These are phyloP conservation scores for Rutstroemia sp. DNA, from an alignment of 2,329 filamentous ascomycete genomes.

Conservation along the genomic window DNA sequence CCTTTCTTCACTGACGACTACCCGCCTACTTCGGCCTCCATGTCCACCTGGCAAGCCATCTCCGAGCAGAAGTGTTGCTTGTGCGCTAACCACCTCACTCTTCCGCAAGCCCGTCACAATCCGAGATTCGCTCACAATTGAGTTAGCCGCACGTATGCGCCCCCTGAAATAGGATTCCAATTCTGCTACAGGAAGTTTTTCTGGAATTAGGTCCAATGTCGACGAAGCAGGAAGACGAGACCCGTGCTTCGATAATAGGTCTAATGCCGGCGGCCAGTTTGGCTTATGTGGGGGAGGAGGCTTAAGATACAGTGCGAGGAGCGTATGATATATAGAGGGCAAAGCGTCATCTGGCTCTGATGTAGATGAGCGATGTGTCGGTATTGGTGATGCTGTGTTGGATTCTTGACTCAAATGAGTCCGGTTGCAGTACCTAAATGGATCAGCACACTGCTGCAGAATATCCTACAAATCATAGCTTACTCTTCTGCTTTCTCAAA, in stretches of 20 bases:
- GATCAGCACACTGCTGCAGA: constrained; percentile 13
- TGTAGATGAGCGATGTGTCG: constrained; percentile 32
- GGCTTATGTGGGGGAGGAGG: constrained; percentile 67
- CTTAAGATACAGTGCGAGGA: constrained; percentile 82
- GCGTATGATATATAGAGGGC: constrained; percentile 83
- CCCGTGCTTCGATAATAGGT: constrained; percentile 85
- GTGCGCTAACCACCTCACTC: constrained; percentile 70
- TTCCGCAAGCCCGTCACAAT: constrained; percentile 71
- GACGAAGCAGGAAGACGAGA: constrained; percentile 82
- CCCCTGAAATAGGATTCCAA: constrained; percentile 89
- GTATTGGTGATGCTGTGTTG: constrained; percentile 28
- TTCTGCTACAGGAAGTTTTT: constrained; percentile 67
- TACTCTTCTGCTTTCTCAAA: constrained; percentile 90
- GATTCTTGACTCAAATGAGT: constrained; percentile 59
- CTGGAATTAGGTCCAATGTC: constrained; percentile 79
- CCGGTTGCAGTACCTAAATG: constrained; percentile 73
- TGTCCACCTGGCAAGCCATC: constrained; percentile 49
- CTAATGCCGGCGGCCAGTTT: constrained; percentile 72
- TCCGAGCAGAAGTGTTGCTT: constrained; percentile 67
- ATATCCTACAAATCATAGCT: constrained; percentile 27
- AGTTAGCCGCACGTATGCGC: constrained; percentile 80
- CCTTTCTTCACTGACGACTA: constrained; percentile 78
- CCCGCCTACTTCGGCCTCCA: constrained; percentile 55
- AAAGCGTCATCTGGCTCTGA: constrained; percentile 45
- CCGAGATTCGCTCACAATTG: constrained; percentile 69